phyloP scores from a whole-genome alignment of 2,329 filamentous ascomycete species.

The Apiospora koreana region DNA sequence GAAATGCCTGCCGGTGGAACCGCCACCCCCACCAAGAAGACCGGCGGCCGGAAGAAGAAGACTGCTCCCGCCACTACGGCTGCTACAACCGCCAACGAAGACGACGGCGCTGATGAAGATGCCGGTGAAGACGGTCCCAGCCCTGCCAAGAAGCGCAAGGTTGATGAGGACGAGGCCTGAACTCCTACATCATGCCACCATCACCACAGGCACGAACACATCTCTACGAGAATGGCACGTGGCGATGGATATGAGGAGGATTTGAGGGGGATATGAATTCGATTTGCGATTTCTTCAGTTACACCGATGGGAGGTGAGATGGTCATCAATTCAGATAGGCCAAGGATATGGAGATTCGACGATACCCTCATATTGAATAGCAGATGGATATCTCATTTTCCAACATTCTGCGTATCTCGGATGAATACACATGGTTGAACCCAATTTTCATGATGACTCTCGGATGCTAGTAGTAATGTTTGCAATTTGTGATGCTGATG shows the following conservation, averaged over 20 bases:
- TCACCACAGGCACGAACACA: not conserved
- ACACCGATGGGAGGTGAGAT: not conserved
- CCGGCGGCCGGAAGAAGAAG: not conserved
- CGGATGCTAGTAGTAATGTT: no score
- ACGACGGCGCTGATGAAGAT: not conserved
- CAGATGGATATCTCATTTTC: not conserved
- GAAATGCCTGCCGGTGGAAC: not conserved
- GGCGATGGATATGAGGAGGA: not conserved
- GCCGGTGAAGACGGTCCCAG: not conserved
- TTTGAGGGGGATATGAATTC: not conserved
- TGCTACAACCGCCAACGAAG: not conserved
- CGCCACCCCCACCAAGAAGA: not conserved
- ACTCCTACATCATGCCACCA: not conserved
- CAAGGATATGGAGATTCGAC: not conserved
- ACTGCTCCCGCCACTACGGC: not conserved
- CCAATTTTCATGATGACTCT: no score
- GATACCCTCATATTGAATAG: not conserved
- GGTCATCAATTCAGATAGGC: not conserved
- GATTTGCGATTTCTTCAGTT: not conserved
- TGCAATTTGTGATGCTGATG: no score
- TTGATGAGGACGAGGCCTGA: not conserved
- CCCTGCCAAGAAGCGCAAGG: not conserved
- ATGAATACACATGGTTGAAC: no score
- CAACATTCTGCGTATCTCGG: not conserved
- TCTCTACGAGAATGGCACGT: not conserved